These are phyloP conservation scores for Penicillium glabrum DNA, from an alignment of 2,329 filamentous ascomycete species.

Conservation along the genomic window DNA sequence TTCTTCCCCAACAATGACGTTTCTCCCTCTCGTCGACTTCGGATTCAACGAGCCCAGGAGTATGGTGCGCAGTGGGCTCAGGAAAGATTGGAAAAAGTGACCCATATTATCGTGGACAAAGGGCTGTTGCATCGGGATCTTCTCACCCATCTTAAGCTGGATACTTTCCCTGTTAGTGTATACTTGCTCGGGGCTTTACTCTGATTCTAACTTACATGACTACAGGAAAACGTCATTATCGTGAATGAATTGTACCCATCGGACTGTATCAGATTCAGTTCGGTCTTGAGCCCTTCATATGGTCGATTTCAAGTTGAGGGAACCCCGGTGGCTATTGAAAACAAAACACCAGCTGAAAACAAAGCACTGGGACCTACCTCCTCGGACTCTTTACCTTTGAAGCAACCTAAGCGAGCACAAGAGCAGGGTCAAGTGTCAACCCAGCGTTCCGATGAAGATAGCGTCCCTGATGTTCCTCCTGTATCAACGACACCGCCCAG, in stretches of 20 bases:
- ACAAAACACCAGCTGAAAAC: constrained; percentile 6
- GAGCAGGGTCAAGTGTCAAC: constrained; percentile 15
- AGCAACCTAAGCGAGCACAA: constrained; percentile 22
- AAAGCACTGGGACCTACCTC: constrained; percentile 4
- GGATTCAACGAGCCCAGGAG: constrained; percentile 73
- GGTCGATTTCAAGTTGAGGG: constrained; percentile 47
- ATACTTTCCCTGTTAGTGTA: constrained; percentile 49
- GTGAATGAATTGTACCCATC: constrained; percentile 69
- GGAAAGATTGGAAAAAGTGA: constrained; percentile 58
- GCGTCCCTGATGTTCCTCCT: neutral
- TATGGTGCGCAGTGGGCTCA: constrained; percentile 73
- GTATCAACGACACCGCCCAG: neutral
- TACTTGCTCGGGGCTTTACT: neutral
- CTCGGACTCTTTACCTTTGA: constrained; percentile 28
- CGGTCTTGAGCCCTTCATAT: constrained; percentile 60
- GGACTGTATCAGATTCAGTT: constrained; percentile 63
- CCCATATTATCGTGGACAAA: constrained; percentile 78
- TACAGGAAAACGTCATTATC: constrained; percentile 44
- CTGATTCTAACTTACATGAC: constrained; percentile 12
- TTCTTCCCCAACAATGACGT: constrained; percentile 82
- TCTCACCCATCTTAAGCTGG: constrained; percentile 53
- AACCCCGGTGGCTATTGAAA: constrained; percentile 11
- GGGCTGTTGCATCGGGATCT: constrained; percentile 64
- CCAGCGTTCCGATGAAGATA: constrained; percentile 9
- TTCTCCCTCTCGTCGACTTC: constrained; percentile 63